phyloP scores from a whole-genome alignment of 805 yeast species.

The Lachancea kluyveri region DNA sequence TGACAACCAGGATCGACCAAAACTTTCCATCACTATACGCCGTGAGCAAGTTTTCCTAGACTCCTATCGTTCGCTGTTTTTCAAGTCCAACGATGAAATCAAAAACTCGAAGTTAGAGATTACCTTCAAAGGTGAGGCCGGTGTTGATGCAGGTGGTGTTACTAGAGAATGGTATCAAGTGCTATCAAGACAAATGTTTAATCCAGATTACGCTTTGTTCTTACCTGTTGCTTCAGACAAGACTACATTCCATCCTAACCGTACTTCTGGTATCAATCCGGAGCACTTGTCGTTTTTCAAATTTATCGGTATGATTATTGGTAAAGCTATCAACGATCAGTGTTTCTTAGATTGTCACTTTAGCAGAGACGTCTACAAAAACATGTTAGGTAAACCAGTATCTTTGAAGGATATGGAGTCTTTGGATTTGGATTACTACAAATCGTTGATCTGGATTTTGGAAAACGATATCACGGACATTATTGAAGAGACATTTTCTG shows the following conservation, averaged over 20 bases:
- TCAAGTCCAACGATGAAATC: slow-evolving; percentile 69
- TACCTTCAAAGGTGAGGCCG: slow-evolving; percentile 87
- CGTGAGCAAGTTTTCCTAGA: slow-evolving; percentile 91
- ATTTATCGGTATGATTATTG: slow-evolving; percentile 89
- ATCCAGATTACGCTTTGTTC: slow-evolving; percentile 90
- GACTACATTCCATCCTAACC: slow-evolving; percentile 91
- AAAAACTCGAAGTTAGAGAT: slow-evolving; percentile 68
- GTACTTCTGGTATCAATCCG: slow-evolving; percentile 88
- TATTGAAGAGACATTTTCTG: slow-evolving; percentile 88
- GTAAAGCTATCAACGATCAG: slow-evolving; percentile 86
- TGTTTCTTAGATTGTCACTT: slow-evolving; percentile 90
- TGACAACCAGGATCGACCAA: slow-evolving; percentile 36
- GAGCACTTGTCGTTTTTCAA: slow-evolving; percentile 90
- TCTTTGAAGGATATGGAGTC: slow-evolving; percentile 92
- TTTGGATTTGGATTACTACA: slow-evolving; percentile 85
- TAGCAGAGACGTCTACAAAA: slow-evolving; percentile 89
- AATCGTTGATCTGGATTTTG: slow-evolving; percentile 90
- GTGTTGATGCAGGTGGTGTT: slow-evolving; percentile 97
- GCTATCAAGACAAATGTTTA: slow-evolving; percentile 87
- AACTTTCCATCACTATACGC: slow-evolving; percentile 62
- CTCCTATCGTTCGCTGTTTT: slow-evolving; percentile 76
- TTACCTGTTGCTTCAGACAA: slow-evolving; percentile 87
- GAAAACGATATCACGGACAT: slow-evolving; percentile 96
- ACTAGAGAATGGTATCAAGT: slow-evolving; percentile 98
- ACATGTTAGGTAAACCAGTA: slow-evolving; percentile 71